Base-by-base conservation (phyloP, 2,329 filamentous ascomycete species). In the Orbilia quercus region DNA sequence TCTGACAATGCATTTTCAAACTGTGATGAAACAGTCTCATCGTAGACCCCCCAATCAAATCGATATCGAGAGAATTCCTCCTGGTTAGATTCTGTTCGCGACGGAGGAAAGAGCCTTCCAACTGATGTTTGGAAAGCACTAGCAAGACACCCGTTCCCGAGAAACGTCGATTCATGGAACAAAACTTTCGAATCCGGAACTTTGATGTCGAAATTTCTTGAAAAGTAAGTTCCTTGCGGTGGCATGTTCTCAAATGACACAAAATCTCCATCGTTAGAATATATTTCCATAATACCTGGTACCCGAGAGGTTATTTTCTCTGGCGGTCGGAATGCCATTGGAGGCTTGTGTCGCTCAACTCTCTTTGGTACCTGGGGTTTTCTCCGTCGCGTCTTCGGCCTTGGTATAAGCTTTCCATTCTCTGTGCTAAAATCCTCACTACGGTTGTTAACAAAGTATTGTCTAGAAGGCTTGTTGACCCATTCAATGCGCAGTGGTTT, bases 141-240 rank as follows among this genome's bases (percentile, higher is more conserved):
- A 0, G 20, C 67, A 22, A 78, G 60, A 20, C 66, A 23, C 12
- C 76, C 76, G 20, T 53, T 59, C 12, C 77, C 77, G 16, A 78
- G 72, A 57, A 78, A 78, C 34, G 76, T 78, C 28, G 76, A 64
- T 20, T 55, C 62, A 38, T 75, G 76, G 45, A 78, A 78, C 12
- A 76, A 65, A 1, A 69, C 75, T 25, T 59, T 75, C 14, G 66
- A 22, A 12, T 73, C 67, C 1, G 76, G 57, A 7, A 75, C 47
- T 22, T 38, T 36, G 12, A 75, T 75, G 65, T 77, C 77, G 50
- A 78, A 78, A 38, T 76, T 72, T 22, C 74, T 59, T 7, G 77
- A 76, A 34, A 77, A 78, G 31, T 63, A 75, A 3, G 53, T 76
- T 1, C 77, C 76, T 14, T 62, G 60, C 1, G 65, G 59, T 22